Evolutionary conservation across 179 eudicot species (phyloP).

Genomic region (Carnegiea gigantea): DNA sequence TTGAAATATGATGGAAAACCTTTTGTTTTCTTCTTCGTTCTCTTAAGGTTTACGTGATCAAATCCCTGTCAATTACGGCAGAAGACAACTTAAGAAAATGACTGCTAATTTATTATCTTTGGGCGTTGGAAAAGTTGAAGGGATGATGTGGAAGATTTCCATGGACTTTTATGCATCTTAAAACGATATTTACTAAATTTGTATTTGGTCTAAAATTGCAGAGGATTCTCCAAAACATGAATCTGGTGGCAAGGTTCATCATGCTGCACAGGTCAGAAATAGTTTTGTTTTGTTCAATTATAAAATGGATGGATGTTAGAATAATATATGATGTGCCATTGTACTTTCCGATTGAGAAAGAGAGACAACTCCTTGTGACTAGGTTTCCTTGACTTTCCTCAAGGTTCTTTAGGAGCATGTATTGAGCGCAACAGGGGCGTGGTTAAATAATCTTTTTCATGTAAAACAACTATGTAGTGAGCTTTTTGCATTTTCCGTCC

Average conservation of each 20-base stretch:
- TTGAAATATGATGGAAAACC: not conserved
- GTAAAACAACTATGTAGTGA: not conserved
- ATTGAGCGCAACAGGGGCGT: not conserved
- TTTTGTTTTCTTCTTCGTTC: not conserved
- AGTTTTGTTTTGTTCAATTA: not conserved
- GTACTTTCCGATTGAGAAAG: not conserved
- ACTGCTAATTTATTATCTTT: not conserved
- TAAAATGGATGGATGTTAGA: not conserved
- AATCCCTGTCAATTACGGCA: not conserved
- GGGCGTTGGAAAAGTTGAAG: no score
- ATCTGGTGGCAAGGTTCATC: conserved; percentile 80
- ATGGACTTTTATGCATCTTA: not conserved
- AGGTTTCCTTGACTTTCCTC: not conserved
- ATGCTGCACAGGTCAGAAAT: conserved; percentile 72
- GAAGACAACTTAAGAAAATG: not conserved
- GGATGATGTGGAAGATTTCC: not conserved
- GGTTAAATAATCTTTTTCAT: not conserved
- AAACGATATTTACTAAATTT: no score
- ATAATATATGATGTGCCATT: not conserved
- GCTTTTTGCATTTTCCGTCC: not conserved
- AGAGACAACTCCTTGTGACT: not conserved
- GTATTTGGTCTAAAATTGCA: conserved; percentile 34
- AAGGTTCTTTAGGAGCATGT: not conserved
- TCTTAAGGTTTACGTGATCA: not conserved
- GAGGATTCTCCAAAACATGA: conserved; percentile 85